Evolutionary conservation across 2,329 filamentous ascomycete genomes (phyloP).

Genomic region (Neonectria magnoliae): DNA sequence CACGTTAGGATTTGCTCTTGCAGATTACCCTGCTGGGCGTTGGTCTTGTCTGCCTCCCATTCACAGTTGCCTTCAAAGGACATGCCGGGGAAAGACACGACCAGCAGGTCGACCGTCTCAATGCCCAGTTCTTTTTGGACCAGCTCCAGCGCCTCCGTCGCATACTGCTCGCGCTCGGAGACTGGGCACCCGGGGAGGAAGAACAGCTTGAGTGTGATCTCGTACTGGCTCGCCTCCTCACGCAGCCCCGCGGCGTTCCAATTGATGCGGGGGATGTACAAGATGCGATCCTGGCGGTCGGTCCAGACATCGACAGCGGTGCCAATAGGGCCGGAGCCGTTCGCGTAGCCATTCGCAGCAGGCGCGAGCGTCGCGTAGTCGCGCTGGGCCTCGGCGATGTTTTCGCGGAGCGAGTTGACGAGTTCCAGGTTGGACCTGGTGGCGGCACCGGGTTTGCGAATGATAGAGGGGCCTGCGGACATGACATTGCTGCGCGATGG

Average conservation of each 20-base stretch:
- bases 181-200: constrained; percentile 79
- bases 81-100: constrained; percentile 92
- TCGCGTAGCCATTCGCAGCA: constrained; percentile 46
- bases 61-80: constrained; percentile 94
- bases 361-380: constrained; percentile 57
- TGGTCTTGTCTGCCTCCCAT: constrained; percentile 73
- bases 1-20: constrained; percentile 76
- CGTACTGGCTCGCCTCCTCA: constrained; percentile 87
- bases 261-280: constrained; percentile 83
- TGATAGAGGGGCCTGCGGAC: constrained; percentile 82
- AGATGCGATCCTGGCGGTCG: constrained; percentile 63
- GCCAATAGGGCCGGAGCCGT: constrained; percentile 42
- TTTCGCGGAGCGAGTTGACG: constrained; percentile 85
- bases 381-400: constrained; percentile 79
- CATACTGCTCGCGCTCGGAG: constrained; percentile 73
- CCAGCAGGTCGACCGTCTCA: constrained; percentile 82
- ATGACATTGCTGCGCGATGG: constrained; percentile 75
- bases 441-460: constrained; percentile 72
- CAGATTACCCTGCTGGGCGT: constrained; percentile 70
- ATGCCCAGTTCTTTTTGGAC: constrained; percentile 84
- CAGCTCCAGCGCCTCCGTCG: constrained; percentile 79
- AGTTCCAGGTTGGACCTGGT: constrained; percentile 94
- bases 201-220: constrained; percentile 96
- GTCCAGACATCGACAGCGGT: constrained; percentile 71
- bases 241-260: constrained; percentile 75